Conservation (phyloP, 768 basidiomycete genomes). For the Leccinum longicurvipes region DNA sequence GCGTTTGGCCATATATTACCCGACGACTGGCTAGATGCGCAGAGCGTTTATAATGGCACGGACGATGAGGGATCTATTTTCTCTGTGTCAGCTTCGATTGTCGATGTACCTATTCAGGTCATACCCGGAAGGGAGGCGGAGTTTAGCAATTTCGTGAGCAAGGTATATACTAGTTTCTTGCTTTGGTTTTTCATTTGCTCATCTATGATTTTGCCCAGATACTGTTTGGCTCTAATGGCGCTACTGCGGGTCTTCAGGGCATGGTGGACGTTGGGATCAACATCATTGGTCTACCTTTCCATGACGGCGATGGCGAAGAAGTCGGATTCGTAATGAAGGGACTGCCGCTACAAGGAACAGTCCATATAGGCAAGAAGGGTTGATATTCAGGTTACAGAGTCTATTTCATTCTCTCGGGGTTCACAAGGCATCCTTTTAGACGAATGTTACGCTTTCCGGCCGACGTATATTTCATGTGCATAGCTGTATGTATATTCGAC, state of each 20-base stretch:
- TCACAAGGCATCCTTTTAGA: background rate
- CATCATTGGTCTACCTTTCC: slow-evolving; percentile 59
- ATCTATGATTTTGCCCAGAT: slow-evolving; percentile 41
- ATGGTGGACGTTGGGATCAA: slow-evolving; percentile 56
- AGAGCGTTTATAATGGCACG: slow-evolving; percentile 39
- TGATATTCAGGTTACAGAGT: background rate
- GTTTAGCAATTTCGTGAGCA: slow-evolving; percentile 72
- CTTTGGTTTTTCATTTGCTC: background rate
- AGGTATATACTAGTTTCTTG: slow-evolving; percentile 43
- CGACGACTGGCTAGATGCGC: slow-evolving; percentile 58
- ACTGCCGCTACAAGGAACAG: slow-evolving; percentile 65
- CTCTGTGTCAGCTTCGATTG: slow-evolving; percentile 59
- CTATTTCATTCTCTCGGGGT: background rate
- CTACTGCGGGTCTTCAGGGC: slow-evolving; percentile 66
- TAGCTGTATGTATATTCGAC: background rate
- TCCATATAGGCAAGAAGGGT: slow-evolving; percentile 59
- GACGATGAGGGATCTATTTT: slow-evolving; percentile 54
- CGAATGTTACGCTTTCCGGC: background rate
- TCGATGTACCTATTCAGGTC: slow-evolving; percentile 73
- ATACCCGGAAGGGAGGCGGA: slow-evolving; percentile 74
- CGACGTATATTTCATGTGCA: slow-evolving; percentile 1
- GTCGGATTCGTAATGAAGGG: slow-evolving; percentile 56
- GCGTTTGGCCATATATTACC: slow-evolving; percentile 79
- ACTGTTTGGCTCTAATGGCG: slow-evolving; percentile 63
- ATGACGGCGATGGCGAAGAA: slow-evolving; percentile 35